These are phyloP conservation scores for Gentiana straminea DNA, from an alignment of 257 asterid species.

Conservation along the genomic window DNA sequence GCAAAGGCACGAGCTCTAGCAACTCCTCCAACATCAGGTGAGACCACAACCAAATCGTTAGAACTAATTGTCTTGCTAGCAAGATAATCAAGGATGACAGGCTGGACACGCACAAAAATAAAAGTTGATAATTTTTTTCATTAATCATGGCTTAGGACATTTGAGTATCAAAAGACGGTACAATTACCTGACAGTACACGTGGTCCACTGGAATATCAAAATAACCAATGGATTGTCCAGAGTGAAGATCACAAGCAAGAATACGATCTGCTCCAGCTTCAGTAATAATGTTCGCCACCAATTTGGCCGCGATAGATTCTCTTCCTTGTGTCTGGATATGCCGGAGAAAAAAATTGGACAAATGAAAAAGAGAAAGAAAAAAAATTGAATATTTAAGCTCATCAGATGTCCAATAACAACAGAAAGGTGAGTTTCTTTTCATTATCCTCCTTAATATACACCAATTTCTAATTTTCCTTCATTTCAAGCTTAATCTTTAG, in stretches of 20 bases:
- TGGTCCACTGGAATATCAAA: conserved; percentile 95
- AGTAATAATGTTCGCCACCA: conserved; percentile 78
- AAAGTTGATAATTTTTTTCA: conserved; percentile 1
- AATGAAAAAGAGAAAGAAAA: conserved; percentile 2
- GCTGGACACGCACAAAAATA: conserved; percentile 29
- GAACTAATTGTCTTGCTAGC: conserved; percentile 81
- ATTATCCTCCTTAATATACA: background rate
- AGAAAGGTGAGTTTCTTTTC: background rate
- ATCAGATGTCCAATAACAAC: background rate
- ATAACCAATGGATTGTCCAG: conserved; percentile 94
- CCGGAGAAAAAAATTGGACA: conserved; percentile 5
- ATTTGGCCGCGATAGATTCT: conserved; percentile 84
- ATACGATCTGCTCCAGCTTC: conserved; percentile 92
- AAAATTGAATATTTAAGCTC: conserved; percentile 1
- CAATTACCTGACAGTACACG: conserved; percentile 66
- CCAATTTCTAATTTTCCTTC: background rate
- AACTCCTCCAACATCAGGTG: conserved; percentile 97
- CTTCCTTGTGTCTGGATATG: conserved; percentile 73
- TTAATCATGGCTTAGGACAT: background rate
- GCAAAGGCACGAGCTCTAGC: conserved; percentile 96
- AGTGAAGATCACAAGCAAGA: conserved; percentile 91
- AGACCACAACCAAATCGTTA: conserved; percentile 79
- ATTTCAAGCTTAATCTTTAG: background rate
- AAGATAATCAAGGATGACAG: conserved; percentile 91
- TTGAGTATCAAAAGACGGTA: conserved; percentile 3